Percentiles rank a stretch among this genome's conserved stretches.
Conservation (phyloP, 345 rosid species). For the Euphorbia lathyris region DNA sequence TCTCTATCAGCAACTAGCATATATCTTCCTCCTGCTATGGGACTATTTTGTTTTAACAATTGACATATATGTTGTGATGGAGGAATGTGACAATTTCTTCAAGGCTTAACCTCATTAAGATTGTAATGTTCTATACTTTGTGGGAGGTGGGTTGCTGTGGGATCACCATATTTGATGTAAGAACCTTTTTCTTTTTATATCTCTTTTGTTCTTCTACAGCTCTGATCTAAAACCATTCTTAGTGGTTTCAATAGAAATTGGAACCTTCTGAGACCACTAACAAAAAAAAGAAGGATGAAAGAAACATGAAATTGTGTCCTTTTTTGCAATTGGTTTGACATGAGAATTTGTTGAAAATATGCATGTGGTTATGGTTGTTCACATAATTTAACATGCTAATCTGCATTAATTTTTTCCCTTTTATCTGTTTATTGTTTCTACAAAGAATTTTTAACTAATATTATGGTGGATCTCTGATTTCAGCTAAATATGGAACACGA, state of each 20-base stretch:
- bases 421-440: not conserved
- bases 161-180: too few relatives aligned
- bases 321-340: not conserved
- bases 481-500: slow-evolving; percentile 76
- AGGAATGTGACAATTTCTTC: too few relatives aligned
- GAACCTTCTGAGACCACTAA: too few relatives aligned
- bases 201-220: too few relatives aligned
- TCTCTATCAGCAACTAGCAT: too few relatives aligned
- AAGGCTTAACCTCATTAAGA: too few relatives aligned
- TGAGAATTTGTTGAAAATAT: not conserved
- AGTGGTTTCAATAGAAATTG: not conserved
- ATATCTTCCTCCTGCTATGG: too few relatives aligned
- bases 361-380: not conserved
- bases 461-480: slow-evolving; percentile 15
- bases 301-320: not conserved
- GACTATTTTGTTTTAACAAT: too few relatives aligned
- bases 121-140: too few relatives aligned
- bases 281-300: not conserved
- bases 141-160: too few relatives aligned
- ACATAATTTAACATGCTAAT: not conserved
- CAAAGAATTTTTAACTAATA: not conserved
- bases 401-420: not conserved
- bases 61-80: too few relatives aligned
- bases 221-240: not conserved
- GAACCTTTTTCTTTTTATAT: too few relatives aligned